Evolutionary conservation across 495 filamentous ascomycete genomes (phyloP).

Genomic region (Hypoxylon lienhwacheense): DNA sequence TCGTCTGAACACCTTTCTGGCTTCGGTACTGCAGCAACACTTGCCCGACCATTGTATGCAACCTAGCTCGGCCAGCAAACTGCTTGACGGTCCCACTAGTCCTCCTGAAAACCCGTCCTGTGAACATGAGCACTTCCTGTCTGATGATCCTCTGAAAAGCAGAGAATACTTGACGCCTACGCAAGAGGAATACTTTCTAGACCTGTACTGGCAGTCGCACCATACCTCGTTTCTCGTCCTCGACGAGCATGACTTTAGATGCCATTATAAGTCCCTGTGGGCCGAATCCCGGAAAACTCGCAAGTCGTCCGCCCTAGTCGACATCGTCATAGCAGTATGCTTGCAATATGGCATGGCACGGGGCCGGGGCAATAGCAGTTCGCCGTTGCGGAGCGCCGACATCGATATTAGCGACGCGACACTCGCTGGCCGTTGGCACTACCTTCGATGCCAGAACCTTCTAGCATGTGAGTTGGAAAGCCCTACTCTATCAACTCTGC

Average conservation of each 20-base stretch:
- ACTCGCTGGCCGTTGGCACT: constrained; percentile 50
- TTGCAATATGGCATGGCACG: constrained; percentile 52
- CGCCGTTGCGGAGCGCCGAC: constrained; percentile 5
- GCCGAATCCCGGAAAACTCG: constrained; percentile 27
- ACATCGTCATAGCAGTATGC: constrained; percentile 55
- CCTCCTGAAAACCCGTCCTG: neutral
- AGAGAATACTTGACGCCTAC: constrained; percentile 22
- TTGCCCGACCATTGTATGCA: constrained; percentile 20
- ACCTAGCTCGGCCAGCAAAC: constrained; percentile 13
- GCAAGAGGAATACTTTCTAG: constrained; percentile 51
- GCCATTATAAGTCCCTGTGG: constrained; percentile 54
- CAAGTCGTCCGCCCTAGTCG: constrained; percentile 53
- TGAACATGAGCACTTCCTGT: neutral
- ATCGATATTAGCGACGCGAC: constrained; percentile 41
- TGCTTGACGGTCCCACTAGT: constrained; percentile 9
- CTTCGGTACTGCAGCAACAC: constrained; percentile 37
- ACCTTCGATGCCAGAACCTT: constrained; percentile 45
- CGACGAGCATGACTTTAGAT: constrained; percentile 49
- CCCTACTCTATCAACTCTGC: constrained; percentile 51
- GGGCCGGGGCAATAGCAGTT: neutral
- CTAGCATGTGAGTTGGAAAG: constrained; percentile 50
- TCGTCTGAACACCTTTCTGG: constrained; percentile 40
- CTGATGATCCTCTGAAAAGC: constrained; percentile 2
- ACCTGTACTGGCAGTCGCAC: constrained; percentile 51
- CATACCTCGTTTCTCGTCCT: constrained; percentile 41